A percentile compares a stretch with the other conserved stretches of the same genome.
Evolutionary conservation across 2,329 filamentous ascomycete genomes (phyloP).

Genomic region (Monilinia polystroma): DNA sequence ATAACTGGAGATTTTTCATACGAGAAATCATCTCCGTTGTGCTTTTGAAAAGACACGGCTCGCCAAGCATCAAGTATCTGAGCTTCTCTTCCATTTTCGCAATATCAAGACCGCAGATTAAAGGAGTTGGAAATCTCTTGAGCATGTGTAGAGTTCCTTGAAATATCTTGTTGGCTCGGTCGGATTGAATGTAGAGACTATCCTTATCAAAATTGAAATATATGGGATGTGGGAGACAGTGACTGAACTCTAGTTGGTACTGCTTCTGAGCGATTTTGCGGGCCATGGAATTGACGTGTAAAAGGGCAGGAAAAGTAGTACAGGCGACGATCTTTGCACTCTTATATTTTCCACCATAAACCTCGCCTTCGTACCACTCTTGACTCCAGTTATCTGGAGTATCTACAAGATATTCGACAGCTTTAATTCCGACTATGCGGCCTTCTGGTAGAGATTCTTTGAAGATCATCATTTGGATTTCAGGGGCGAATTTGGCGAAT

Average conservation of each 20-base stretch:
- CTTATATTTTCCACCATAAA: constrained; percentile 7
- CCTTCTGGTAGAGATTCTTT: constrained; percentile 7
- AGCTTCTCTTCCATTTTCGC: constrained; percentile 14
- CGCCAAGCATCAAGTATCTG: constrained; percentile 10
- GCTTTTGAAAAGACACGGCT: constrained; percentile 14
- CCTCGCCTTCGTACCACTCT: constrained; percentile 2
- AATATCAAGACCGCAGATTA: constrained; percentile 3
- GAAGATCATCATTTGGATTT: constrained; percentile 17
- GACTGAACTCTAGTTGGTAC: constrained; percentile 10
- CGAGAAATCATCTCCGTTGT: constrained; percentile 12
- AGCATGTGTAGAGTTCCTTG: constrained; percentile 1
- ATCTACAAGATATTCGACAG: constrained; percentile 5
- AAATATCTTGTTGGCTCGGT: not conserved
- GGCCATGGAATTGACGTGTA: not conserved
- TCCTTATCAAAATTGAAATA: constrained; percentile 14
- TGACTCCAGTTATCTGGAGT: constrained; percentile 3
- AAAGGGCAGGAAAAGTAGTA: not conserved
- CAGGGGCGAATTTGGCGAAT: constrained; percentile 15
- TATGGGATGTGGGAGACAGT: constrained; percentile 3
- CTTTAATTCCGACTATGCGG: not conserved
- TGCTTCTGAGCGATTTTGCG: not conserved
- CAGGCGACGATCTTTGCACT: constrained; percentile 2
- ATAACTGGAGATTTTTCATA: not conserved
- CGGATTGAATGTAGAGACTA: constrained; percentile 14
- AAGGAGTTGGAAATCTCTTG: not conserved